Evolutionary conservation across 192 early-diverging fungal species (phyloP), one percentile per base, ranked within the genome.

Genomic region (Funneliformis mosseae): DNA sequence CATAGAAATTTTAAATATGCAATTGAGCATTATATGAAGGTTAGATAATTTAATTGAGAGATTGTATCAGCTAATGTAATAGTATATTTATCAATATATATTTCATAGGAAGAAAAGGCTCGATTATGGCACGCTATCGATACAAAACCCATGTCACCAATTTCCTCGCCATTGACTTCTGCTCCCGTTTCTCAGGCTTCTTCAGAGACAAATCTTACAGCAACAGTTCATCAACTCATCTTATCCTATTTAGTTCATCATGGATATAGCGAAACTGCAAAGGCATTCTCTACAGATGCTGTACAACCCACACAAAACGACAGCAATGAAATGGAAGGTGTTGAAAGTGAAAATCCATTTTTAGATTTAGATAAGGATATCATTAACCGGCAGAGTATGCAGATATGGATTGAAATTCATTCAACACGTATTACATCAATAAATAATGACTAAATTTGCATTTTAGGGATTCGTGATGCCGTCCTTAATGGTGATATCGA

Each of bases 241-340:
- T 83, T 96, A 7, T 88, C 88, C 27, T 95, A 98, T 76, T 85
- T 99, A 76, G 81, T 96, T 71, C 95, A 97, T 75, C 93, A 91
- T 77, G 97, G 96, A 61, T 95, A 92, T 79, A 88, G 87, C 27
- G 90, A 91, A 45, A 95, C 94, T 21, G 95, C 97, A 0, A 87
- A 90, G 21, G 90, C 89, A 0, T 90, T 98, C 71, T 77, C 82
- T n/a, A 79, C 73, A 27, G 82, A 88, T 79, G 67, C 77, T 33
- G 67, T 70, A 28, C 77, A 50, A 8, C 4, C 70, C 18, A 5
- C 28, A 11, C 14, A 10, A 55, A 28, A 4, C 27, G 43, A 55
- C 28, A 69, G 23, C 21, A 70, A 12, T 67, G 41, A 42, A 33
- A 79, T 69, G 77, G 66, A 67, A 59, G 77, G 38, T 3, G 50